Base-by-base conservation (phyloP, 768 basidiomycete genomes). In the Trametes cinnabarina region DNA sequence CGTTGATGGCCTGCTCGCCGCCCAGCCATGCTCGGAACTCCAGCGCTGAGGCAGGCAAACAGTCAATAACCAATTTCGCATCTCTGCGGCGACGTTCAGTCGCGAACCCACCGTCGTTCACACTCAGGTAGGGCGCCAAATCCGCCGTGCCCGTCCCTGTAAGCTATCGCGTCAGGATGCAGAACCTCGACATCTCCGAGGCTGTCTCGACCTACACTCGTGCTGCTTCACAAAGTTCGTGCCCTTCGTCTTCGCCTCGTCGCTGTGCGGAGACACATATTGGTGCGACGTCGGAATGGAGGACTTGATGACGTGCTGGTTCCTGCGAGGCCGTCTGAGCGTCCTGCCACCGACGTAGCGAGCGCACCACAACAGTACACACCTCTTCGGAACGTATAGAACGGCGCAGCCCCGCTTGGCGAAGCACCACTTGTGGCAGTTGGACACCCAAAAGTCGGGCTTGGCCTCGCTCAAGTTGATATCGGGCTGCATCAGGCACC, bases 361-460 rank as follows among this genome's bases (percentile, higher is more conserved):
- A 11, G 39, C n/a, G 58, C 78, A 28, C n/a, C 12, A 1, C 6
- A 32, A 32, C 0, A 12, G 30, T 1, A 2, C 30, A 2, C 56
- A 82, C 84, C 82, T 71, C 55, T 74, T 78, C 0, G 91, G 88
- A 5, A 90, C 88, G 67, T 94, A 94, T 15, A 94, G 73, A 17
- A 87, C 75, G 0, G 89, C 84, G 43, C 79, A 84, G 1, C 82
- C 76, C 5, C 92, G 79, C 68, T 90, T 87, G 3, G 82, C 77
- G 63, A 79, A 85, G 2, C 93, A 73, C 92, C 93, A 95, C 71
- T 94, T 94, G 72, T 94, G 88, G 62, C 87, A 88, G 64, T 92
- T 92, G 83, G 89, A 86, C 22, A 87, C 74, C 85, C 85, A 92
- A 66, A 92, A 91, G 71, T 94, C 92, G 11, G 88, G 88, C 49